phyloP scores from a whole-genome alignment of 2,329 filamentous ascomycete species.

The Setomelanomma holmii region DNA sequence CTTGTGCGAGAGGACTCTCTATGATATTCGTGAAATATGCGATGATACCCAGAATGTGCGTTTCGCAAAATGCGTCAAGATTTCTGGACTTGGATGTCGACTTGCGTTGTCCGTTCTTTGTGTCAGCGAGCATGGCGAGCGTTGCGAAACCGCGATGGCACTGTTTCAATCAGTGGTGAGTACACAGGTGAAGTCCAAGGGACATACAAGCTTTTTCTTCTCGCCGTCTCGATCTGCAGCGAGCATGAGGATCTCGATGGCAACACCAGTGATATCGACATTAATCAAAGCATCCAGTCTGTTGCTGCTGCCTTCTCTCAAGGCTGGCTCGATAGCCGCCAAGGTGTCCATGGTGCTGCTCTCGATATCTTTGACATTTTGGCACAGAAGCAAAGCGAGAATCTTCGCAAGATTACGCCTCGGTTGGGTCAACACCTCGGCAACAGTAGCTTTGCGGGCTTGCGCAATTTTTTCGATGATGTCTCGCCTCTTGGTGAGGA shows the following conservation, averaged over 20 bases:
- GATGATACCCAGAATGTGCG: slow-evolving; percentile 86
- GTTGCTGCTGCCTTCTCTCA: slow-evolving; percentile 63
- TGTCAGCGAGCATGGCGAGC: slow-evolving; percentile 56
- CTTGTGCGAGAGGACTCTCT: slow-evolving; percentile 65
- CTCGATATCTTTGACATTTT: slow-evolving; percentile 70
- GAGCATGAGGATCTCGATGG: slow-evolving; percentile 81
- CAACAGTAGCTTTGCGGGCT: slow-evolving; percentile 63
- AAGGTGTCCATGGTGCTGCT: slow-evolving; percentile 73
- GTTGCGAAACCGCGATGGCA: slow-evolving; percentile 59
- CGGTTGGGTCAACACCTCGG: slow-evolving; percentile 68
- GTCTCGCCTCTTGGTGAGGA: slow-evolving; percentile 78
- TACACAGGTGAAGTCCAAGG: neutral
- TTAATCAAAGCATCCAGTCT: slow-evolving; percentile 74
- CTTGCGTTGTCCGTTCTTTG: slow-evolving; percentile 55
- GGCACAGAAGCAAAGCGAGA: slow-evolving; percentile 64
- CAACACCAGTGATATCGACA: slow-evolving; percentile 75
- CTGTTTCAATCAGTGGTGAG: slow-evolving; percentile 19
- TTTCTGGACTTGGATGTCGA: slow-evolving; percentile 61
- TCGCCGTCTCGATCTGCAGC: slow-evolving; percentile 71
- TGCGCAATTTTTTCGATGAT: slow-evolving; percentile 82
- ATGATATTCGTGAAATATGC: slow-evolving; percentile 79
- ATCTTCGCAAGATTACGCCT: slow-evolving; percentile 64
- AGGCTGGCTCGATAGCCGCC: slow-evolving; percentile 71
- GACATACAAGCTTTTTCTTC: slow-evolving; percentile 63
- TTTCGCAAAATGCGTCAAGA: slow-evolving; percentile 77